Conservation (phyloP, 1,284 basidiomycete genomes). For the Cryptococcus sp. region DNA sequence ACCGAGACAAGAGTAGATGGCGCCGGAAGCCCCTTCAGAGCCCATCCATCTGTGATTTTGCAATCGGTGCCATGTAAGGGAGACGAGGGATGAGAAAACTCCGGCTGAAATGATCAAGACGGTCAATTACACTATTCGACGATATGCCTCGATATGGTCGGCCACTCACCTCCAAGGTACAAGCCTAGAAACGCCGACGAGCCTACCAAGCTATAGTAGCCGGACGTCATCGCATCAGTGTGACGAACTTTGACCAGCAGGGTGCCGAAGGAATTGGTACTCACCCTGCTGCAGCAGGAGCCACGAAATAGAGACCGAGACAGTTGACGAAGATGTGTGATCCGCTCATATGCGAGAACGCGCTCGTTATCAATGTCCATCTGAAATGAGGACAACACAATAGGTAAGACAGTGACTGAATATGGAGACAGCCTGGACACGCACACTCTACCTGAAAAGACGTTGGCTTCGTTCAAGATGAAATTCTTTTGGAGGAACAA, state of each 20-base stretch:
- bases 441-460: constrained; percentile 69
- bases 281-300: constrained; percentile 63
- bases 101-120: constrained; percentile 48
- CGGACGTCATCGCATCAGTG: not conserved
- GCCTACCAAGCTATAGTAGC: constrained; percentile 59
- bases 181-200: constrained; percentile 69
- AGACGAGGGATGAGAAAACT: constrained; percentile 62
- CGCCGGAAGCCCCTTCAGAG: constrained; percentile 64
- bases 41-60: constrained; percentile 48
- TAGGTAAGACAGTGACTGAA: not conserved
- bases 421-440: constrained; percentile 34
- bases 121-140: not conserved
- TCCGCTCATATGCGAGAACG: constrained; percentile 68
- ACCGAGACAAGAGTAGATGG: constrained; percentile 50
- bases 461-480: constrained; percentile 61
- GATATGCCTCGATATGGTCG: not conserved
- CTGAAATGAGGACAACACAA: constrained; percentile 52
- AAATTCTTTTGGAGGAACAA: constrained; percentile 72
- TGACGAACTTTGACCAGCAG: too few species aligned
- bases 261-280: constrained; percentile 4
- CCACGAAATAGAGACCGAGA: constrained; percentile 55
- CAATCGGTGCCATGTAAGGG: constrained; percentile 62
- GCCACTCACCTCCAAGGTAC: constrained; percentile 66
- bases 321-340: constrained; percentile 75
- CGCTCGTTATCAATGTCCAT: constrained; percentile 75